A percentile compares a stretch with the other conserved stretches of the same genome.
These are phyloP conservation scores for Lumnitzera racemosa DNA, from an alignment of 345 rosid genomes.

Conservation along the genomic window DNA sequence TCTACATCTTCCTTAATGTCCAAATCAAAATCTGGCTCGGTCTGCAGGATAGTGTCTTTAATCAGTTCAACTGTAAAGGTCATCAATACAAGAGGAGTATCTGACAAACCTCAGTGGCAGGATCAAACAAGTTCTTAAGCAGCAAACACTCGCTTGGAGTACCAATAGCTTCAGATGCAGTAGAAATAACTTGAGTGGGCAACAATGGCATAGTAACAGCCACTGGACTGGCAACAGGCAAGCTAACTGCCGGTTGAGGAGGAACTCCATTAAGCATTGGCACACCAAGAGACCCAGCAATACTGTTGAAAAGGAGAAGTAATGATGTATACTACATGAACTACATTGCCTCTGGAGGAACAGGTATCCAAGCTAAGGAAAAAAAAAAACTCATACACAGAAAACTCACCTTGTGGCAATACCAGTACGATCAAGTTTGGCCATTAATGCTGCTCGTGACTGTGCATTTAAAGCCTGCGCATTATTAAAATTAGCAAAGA, in stretches of 20 bases:
- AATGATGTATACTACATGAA: conserved; percentile 1
- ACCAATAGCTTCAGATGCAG: conserved; percentile 54
- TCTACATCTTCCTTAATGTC: conserved; percentile 80
- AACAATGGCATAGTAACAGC: conserved; percentile 43
- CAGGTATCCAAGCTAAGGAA: neutral
- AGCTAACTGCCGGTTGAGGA: conserved; percentile 36
- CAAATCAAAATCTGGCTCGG: conserved; percentile 68
- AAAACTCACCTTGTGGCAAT: conserved; percentile 57
- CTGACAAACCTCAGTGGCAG: conserved; percentile 66
- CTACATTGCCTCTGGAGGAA: too few species aligned
- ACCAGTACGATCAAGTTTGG: conserved; percentile 87
- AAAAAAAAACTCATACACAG: neutral
- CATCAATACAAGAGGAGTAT: conserved; percentile 3
- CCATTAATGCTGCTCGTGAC: conserved; percentile 81
- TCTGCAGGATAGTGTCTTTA: conserved; percentile 27
- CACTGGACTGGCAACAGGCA: conserved; percentile 45
- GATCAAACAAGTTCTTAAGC: conserved; percentile 91
- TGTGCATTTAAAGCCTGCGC: conserved; percentile 83
- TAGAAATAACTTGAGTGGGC: conserved; percentile 42
- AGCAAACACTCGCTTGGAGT: conserved; percentile 78
- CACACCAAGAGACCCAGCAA: conserved; percentile 62
- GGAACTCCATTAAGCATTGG: conserved; percentile 56
- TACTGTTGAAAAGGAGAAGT: conserved; percentile 27
- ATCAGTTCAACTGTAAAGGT: neutral
- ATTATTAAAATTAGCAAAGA: neutral